Conservation (phyloP, 768 basidiomycete species). For the Phaffia tasmanica region DNA sequence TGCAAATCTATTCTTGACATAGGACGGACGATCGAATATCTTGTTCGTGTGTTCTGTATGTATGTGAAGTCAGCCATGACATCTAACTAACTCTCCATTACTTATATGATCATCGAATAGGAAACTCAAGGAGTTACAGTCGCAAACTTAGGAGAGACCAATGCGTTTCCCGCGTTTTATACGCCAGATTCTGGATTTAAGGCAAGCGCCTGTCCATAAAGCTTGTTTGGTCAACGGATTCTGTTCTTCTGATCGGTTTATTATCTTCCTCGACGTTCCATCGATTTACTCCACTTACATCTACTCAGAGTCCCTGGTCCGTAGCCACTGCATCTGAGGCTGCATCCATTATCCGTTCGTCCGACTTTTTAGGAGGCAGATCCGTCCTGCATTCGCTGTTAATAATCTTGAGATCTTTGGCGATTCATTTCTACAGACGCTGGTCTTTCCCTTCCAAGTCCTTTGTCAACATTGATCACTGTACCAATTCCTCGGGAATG, state of each 20-base stretch:
- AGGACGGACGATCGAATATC: constrained; percentile 46
- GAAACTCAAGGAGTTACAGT: constrained; percentile 94
- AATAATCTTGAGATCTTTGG: too few relatives aligned
- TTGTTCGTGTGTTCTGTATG: constrained; percentile 30
- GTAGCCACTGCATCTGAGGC: constrained; percentile 53
- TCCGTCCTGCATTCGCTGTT: too few relatives aligned
- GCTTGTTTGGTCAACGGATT: not conserved
- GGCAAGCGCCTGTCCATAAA: constrained; percentile 39
- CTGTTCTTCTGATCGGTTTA: not conserved
- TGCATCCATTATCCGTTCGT: constrained; percentile 63
- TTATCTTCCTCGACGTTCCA: not conserved
- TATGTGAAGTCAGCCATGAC: not conserved
- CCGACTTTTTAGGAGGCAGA: not conserved
- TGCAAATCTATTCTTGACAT: constrained; percentile 94
- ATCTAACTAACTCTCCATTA: not conserved
- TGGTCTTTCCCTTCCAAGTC: constrained; percentile 58
- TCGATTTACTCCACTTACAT: not conserved
- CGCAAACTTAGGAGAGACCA: constrained; percentile 57
- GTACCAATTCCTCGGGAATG: constrained; percentile 77
- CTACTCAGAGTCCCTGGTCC: constrained; percentile 63
- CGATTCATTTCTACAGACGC: constrained; percentile 44
- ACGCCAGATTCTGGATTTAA: constrained; percentile 68
- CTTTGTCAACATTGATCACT: constrained; percentile 68
- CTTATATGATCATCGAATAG: constrained; percentile 54
- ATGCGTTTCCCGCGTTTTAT: constrained; percentile 93